Percentiles rank a stretch among this genome's conserved stretches.
These are phyloP conservation scores for Ceratocystis huliohia DNA, from an alignment of 2,329 filamentous ascomycete species.

Conservation along the genomic window DNA sequence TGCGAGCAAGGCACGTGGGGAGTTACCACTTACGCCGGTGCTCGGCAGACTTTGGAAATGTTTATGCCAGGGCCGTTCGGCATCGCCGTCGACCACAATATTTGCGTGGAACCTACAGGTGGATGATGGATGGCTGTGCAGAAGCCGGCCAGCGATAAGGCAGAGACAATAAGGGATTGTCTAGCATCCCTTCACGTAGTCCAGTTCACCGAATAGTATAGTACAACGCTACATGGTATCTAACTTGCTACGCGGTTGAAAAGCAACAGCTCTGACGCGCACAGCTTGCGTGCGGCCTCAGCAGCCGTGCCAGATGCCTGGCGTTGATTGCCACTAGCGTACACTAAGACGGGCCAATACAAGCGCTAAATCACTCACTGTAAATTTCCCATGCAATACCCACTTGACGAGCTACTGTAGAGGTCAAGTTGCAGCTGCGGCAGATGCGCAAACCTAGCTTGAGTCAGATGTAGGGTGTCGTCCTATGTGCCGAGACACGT, in stretches of 20 bases:
- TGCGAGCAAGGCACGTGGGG: conserved; percentile 30
- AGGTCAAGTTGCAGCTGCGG: conserved; percentile 42
- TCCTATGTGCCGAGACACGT: conserved; percentile 28
- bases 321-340: conserved; percentile 49
- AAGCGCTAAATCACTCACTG: conserved; percentile 47
- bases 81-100: conserved; percentile 42
- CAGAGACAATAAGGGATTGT: conserved; percentile 59
- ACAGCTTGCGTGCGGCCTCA: background rate
- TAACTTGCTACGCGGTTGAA: no score
- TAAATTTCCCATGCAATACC: conserved; percentile 51
- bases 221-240: no score
- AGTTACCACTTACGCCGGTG: conserved; percentile 36
- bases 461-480: conserved; percentile 43
- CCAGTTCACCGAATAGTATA: conserved; percentile 28
- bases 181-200: conserved; percentile 65
- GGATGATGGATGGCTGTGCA: no score
- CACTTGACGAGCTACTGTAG: conserved; percentile 44
- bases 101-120: conserved; percentile 49
- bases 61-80: conserved; percentile 50
- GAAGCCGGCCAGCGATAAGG: conserved; percentile 47
- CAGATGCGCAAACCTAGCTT: conserved; percentile 36
- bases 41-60: conserved; percentile 59
- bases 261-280: background rate
- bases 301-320: conserved; percentile 45
- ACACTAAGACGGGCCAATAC: conserved; percentile 43